Evolutionary conservation across 2,329 filamentous ascomycete genomes (phyloP).

Genomic region (Apiospora sp.): DNA sequence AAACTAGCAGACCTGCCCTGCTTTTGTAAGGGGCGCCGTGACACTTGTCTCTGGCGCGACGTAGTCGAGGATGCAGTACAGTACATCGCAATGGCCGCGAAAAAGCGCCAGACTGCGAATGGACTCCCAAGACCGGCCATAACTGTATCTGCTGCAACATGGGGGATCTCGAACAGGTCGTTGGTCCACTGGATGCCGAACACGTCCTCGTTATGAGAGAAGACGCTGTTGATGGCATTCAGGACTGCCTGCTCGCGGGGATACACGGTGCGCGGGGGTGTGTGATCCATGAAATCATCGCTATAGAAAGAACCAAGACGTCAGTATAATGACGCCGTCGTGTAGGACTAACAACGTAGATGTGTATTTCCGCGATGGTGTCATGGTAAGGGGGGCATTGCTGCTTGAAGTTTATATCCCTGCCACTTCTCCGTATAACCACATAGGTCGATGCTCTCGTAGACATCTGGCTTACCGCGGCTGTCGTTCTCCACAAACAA

Average conservation of each 20-base stretch:
- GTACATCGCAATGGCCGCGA: too few species aligned
- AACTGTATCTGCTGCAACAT: too few species aligned
- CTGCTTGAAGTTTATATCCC: constrained; percentile 97
- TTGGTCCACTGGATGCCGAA: not conserved
- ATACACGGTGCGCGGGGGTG: not conserved
- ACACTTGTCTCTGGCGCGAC: too few species aligned
- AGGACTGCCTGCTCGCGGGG: not conserved
- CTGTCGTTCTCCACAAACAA: too few species aligned
- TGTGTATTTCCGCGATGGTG: not conserved
- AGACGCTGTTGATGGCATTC: not conserved
- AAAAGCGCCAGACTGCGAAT: constrained; percentile 84
- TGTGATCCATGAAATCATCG: not conserved
- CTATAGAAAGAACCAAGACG: not conserved
- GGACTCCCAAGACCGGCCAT: constrained; percentile 74
- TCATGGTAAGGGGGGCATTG: too few species aligned
- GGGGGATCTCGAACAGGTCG: not conserved
- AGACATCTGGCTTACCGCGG: constrained; percentile 77
- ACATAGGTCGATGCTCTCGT: constrained; percentile 87
- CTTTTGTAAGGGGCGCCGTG: too few species aligned
- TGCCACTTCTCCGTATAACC: constrained; percentile 79
- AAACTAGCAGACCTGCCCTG: too few species aligned
- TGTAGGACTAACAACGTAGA: not conserved
- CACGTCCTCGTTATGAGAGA: not conserved
- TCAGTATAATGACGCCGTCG: not conserved
- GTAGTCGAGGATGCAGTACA: too few species aligned